Evolutionary conservation across 768 basidiomycete species (phyloP).

Genomic region (Podaxis sp.): DNA sequence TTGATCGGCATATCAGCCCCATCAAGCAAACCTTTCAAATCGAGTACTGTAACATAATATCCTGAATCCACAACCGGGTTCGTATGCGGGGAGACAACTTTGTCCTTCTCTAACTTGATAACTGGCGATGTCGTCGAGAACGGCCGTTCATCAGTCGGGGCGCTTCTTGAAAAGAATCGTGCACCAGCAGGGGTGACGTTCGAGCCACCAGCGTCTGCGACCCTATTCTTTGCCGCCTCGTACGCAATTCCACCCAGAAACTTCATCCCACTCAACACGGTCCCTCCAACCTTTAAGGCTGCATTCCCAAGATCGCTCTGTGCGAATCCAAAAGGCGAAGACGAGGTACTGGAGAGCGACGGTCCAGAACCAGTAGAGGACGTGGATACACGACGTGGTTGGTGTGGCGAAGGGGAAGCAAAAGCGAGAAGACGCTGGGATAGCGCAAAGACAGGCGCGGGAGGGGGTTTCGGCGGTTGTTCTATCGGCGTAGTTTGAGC

Average conservation of each 20-base stretch:
- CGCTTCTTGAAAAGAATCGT: slow-evolving; percentile 61
- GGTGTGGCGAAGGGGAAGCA: slow-evolving; percentile 26
- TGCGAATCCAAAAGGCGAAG: slow-evolving; percentile 21
- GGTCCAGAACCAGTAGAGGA: slow-evolving; percentile 15
- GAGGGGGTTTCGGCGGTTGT: slow-evolving; percentile 6
- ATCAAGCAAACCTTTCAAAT: slow-evolving; percentile 31
- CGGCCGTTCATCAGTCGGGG: slow-evolving; percentile 40
- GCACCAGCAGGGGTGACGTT: neutral
- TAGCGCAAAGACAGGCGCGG: slow-evolving; percentile 56
- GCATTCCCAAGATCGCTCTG: slow-evolving; percentile 52
- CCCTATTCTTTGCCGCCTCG: slow-evolving; percentile 42
- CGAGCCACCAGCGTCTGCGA: slow-evolving; percentile 20
- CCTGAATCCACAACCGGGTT: slow-evolving; percentile 26
- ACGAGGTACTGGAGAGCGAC: slow-evolving; percentile 20
- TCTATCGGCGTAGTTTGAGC: slow-evolving; percentile 9
- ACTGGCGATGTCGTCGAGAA: neutral
- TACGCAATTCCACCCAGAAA: slow-evolving; percentile 61
- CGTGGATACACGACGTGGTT: slow-evolving; percentile 3
- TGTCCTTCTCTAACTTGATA: slow-evolving; percentile 18
- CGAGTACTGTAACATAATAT: slow-evolving; percentile 54
- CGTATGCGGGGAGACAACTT: slow-evolving; percentile 23
- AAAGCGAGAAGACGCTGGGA: slow-evolving; percentile 65
- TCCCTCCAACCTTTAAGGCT: slow-evolving; percentile 59
- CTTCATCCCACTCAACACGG: slow-evolving; percentile 62
- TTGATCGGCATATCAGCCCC: slow-evolving; percentile 18